Base-by-base conservation (phyloP, 129 eudicot genomes). In the Centrapalus pauciflorus region DNA sequence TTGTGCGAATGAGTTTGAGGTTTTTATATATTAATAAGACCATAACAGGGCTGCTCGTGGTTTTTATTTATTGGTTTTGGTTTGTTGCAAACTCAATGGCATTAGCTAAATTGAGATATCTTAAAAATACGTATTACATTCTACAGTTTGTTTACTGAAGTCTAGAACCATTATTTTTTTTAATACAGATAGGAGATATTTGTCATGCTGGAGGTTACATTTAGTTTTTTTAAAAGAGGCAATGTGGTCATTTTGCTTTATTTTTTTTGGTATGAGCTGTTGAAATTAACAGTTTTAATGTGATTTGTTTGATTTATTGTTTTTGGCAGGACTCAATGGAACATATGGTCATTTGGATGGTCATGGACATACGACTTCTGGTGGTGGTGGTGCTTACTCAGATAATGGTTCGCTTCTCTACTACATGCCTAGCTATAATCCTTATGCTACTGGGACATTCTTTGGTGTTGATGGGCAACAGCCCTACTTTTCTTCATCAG, bases 371-470 rank as follows among this genome's bases (percentile, higher is more conserved):
- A n/a, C 40, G 49, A 73, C 29, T 66, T 60, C 83, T 0, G 63
- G 78, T 41, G 82, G 55, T 41, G 82, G 55, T 58, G 80, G 77
- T 58, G 71, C 85, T 61, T 86, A 80, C 69, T 41, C 73, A 3
- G 85, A 84, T 45, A 81, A 69, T 30, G 76, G 76, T 40, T 83
- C 89, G 6, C 80, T 66, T 71, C 83, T 82, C 28, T 84, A 84
- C 55, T 87, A 82, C 51, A 54, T 79, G 68, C 90, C 85, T 38
- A 73, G 95, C 61, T 84, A 80, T 77, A 79, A 54, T 61, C 82
- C 95, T 10, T 82, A 78, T 46, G 69, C 80, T 14, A 26, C 76
- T 30, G 95, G 95, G 30, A 30, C 78, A 10, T 77, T 13, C 20
- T 54, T 69, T 64, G 78, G 88, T 40, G 82, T 72, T 28, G 85